phyloP scores from a whole-genome alignment of 495 filamentous ascomycete species.

The Schizothecium vesticola region DNA sequence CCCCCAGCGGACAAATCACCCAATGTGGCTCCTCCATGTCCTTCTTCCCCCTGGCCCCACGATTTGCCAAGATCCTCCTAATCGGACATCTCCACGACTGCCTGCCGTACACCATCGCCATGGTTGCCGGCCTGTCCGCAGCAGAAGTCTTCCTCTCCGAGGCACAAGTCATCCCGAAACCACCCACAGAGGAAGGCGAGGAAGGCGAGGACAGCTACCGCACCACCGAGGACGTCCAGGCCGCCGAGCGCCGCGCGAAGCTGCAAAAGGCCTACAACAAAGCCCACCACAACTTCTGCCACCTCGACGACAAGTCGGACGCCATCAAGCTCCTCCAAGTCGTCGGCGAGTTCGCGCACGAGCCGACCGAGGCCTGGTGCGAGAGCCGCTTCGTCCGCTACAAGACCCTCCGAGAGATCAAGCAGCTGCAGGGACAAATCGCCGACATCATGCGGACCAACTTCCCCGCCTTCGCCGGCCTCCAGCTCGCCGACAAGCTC shows the following conservation, averaged over 20 bases:
- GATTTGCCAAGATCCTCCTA: conserved; percentile 84
- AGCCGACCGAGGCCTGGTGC: conserved; percentile 66
- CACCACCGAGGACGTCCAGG: conserved; percentile 60
- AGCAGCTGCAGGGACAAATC: conserved; percentile 76
- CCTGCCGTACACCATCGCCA: conserved; percentile 78
- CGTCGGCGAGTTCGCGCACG: conserved; percentile 74
- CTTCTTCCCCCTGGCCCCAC: conserved; percentile 80
- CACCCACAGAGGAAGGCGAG: conserved; percentile 34
- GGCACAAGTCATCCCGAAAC: conserved; percentile 60
- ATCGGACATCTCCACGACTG: conserved; percentile 81
- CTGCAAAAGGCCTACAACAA: conserved; percentile 65
- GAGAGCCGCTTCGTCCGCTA: conserved; percentile 72
- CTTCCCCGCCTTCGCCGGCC: conserved; percentile 58
- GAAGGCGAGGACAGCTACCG: conserved; percentile 37
- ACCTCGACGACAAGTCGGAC: conserved; percentile 76
- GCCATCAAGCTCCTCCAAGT: conserved; percentile 87
- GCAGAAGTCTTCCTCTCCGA: conserved; percentile 84
- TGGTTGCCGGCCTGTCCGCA: conserved; percentile 84
- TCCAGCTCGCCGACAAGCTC: conserved; percentile 55
- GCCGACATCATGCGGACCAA: conserved; percentile 71
- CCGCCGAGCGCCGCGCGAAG: conserved; percentile 60
- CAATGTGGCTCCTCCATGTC: conserved; percentile 73
- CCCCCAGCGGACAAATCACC: conserved; percentile 66
- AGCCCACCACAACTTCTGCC: conserved; percentile 72
- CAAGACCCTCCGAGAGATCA: conserved; percentile 81